phyloP scores from a whole-genome alignment of 306 rosid genomes.

The Luffa acutangula region DNA sequence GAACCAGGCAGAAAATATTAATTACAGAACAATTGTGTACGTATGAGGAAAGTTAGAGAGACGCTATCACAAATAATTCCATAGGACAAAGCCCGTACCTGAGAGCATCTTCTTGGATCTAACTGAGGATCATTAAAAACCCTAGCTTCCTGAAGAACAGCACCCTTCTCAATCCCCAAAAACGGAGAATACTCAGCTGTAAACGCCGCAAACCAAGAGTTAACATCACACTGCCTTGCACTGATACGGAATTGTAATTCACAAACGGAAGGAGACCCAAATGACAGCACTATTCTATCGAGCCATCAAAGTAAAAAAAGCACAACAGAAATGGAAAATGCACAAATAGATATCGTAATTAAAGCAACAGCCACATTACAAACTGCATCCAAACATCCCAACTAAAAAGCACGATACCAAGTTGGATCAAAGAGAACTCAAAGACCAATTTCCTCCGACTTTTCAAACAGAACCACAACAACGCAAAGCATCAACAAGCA shows the following conservation, averaged over 20 bases:
- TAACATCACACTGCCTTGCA: slow-evolving; percentile 3
- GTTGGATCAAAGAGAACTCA: slow-evolving; percentile 15
- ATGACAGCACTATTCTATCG: slow-evolving; percentile 8
- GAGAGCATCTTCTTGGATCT: slow-evolving; percentile 93
- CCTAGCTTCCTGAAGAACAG: slow-evolving; percentile 96
- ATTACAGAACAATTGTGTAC: background rate
- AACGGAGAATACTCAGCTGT: slow-evolving; percentile 86
- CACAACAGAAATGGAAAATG: slow-evolving; percentile 4
- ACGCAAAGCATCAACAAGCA: slow-evolving; percentile 6
- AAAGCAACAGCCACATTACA: background rate
- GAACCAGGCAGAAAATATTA: slow-evolving; percentile 2
- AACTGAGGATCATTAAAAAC: slow-evolving; percentile 98
- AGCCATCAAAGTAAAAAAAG: slow-evolving; percentile 11
- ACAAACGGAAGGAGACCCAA: slow-evolving; percentile 17
- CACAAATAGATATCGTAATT: slow-evolving; percentile 24
- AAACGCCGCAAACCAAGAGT: slow-evolving; percentile 16
- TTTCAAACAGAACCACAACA: slow-evolving; percentile 1
- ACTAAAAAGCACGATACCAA: background rate
- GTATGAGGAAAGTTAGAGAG: background rate
- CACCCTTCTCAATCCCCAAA: slow-evolving; percentile 92
- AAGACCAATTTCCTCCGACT: slow-evolving; percentile 20
- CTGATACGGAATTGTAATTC: slow-evolving; percentile 7
- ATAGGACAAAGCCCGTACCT: slow-evolving; percentile 33
- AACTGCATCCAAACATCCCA: slow-evolving; percentile 8
- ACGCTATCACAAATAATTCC: background rate